These are phyloP conservation scores for Trichaptum fuscoviolaceum DNA, from an alignment of 768 basidiomycete genomes.

Conservation along the genomic window DNA sequence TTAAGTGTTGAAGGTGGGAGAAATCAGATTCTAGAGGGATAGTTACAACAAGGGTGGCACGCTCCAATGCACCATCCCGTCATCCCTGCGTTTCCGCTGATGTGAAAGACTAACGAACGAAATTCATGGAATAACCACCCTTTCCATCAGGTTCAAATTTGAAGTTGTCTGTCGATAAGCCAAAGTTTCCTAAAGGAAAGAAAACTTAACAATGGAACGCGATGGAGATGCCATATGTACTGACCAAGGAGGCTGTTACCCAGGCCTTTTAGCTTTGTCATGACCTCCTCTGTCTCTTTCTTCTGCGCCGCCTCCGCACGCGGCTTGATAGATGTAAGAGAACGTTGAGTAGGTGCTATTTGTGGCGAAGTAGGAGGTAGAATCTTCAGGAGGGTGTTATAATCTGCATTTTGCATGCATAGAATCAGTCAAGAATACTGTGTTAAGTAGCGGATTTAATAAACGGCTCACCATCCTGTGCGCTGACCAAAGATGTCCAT, in stretches of 20 bases:
- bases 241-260: slow-evolving; percentile 86
- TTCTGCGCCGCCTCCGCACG: slow-evolving; percentile 75
- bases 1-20: too few relatives aligned
- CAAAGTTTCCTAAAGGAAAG: slow-evolving; percentile 74
- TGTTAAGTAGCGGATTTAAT: background rate
- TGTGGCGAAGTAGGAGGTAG: slow-evolving; percentile 53
- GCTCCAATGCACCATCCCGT: too few relatives aligned
- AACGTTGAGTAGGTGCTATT: slow-evolving; percentile 38
- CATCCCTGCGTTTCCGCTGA: background rate
- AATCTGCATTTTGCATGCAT: slow-evolving; percentile 47
- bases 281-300: slow-evolving; percentile 85
- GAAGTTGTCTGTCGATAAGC: slow-evolving; percentile 94
- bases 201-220: background rate
- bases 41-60: too few relatives aligned
- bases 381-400: slow-evolving; percentile 61
- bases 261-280: slow-evolving; percentile 86
- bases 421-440: background rate
- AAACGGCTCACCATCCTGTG: slow-evolving; percentile 67
- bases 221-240: slow-evolving; percentile 13
- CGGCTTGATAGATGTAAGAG: slow-evolving; percentile 54
- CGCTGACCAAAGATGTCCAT: slow-evolving; percentile 78
- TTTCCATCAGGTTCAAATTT: slow-evolving; percentile 91
- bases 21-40: too few relatives aligned
- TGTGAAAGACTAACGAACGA: slow-evolving; percentile 23
- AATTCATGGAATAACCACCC: slow-evolving; percentile 95